Base-by-base conservation (phyloP, 2,329 filamentous ascomycete species). In the Chaetomium globosum region DNA sequence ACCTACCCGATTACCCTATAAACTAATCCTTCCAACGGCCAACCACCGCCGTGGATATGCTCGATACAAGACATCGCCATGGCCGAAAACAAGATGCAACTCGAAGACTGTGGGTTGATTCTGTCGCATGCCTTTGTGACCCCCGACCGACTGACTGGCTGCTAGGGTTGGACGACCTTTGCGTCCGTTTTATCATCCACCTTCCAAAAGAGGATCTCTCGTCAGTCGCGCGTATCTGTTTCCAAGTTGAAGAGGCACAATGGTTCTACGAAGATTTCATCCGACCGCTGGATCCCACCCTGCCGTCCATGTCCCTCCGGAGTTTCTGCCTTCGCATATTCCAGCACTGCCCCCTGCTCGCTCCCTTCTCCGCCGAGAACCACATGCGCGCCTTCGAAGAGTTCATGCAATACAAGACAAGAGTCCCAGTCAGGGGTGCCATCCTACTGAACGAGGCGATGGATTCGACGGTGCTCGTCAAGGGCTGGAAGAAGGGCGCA, bases 231-330 rank as follows among this genome's bases (percentile, higher is more conserved):
- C 90, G 95, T 75, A 95, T 99, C 79, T 98, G 94, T 80, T 99
- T 99, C 77, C 93, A 98, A 80, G 91, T 99, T 72, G 95, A 99
- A 79, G 96, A 99, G 80, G 95, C 95, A 73, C 96, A 99, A 87
- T 99, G 95, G 95, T 99, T 96, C 80, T 99, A 99, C 86, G 95
- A 99, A 82, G 95, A 99, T 79, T 99, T 99, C 76, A 92, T 99
- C 76, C 91, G 95, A 56, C 93, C 94, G 48, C 83, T 95, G 69
- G 91, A 97, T 77, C 89, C 93, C 60, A 85, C 85, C 48, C 84
- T 99, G 12, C 95, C 95, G 4, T 93, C 90, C 63, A 89, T 98
- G 83, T 87, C 88, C 54, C 84, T 99, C 39, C 89, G 91, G 71
- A 88, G 84, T 59, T 99, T 99, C 78, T 94, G 91, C 73, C 83